A percentile compares a stretch with the other conserved stretches of the same genome.
These are phyloP conservation scores for Cryptococcus jaspeensis DNA, from an alignment of 1,284 basidiomycete species.

Conservation along the genomic window DNA sequence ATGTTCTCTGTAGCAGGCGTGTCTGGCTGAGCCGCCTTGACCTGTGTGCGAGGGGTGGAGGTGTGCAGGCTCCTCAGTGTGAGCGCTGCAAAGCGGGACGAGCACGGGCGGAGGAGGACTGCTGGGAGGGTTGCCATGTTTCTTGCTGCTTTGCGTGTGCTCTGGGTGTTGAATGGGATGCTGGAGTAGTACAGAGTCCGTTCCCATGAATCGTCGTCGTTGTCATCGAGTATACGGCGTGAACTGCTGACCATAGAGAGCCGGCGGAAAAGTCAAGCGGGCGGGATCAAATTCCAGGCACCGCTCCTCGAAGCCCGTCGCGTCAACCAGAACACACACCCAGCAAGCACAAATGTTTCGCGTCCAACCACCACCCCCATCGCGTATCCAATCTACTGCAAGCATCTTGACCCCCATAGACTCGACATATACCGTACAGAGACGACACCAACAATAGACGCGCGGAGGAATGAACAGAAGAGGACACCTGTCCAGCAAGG, in stretches of 20 bases:
- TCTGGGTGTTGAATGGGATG: no score
- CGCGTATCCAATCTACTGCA: not conserved
- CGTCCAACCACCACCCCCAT: not conserved
- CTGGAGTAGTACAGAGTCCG: no score
- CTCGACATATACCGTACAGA: not conserved
- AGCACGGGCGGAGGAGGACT: slow-evolving; percentile 14
- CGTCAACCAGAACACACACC: slow-evolving; percentile 1
- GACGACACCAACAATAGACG: not conserved
- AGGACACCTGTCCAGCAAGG: slow-evolving; percentile 44
- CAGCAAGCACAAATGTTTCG: not conserved
- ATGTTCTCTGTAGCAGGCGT: slow-evolving; percentile 32
- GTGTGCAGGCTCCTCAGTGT: slow-evolving; percentile 2
- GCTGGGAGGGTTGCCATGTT: slow-evolving; percentile 2
- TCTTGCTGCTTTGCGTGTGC: no score
- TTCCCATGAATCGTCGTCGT: not conserved
- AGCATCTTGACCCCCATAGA: not conserved
- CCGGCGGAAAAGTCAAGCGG: not conserved
- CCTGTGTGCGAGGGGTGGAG: slow-evolving; percentile 5
- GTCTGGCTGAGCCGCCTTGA: slow-evolving; percentile 28
- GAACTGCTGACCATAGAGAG: not conserved
- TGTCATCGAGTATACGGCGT: not conserved
- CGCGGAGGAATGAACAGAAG: slow-evolving; percentile 33
- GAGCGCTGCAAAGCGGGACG: slow-evolving; percentile 21
- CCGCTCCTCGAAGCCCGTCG: not conserved
- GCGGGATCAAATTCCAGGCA: slow-evolving; percentile 14